Conservation (phyloP, 495 filamentous ascomycete species). For the Xylaria scruposa region DNA sequence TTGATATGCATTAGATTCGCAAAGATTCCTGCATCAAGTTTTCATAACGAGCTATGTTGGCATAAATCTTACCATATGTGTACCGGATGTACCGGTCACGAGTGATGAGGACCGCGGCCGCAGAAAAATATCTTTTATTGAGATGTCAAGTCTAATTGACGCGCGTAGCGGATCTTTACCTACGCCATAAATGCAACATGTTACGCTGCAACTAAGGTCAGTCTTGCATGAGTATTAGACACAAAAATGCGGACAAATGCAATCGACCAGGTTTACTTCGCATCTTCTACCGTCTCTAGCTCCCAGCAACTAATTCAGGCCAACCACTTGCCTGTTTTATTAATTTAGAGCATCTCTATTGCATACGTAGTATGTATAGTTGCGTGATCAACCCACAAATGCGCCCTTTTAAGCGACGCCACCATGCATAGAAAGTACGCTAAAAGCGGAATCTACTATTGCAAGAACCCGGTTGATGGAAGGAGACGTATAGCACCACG, state of each 20-base stretch:
- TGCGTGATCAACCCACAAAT: neutral
- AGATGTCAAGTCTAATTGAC: neutral
- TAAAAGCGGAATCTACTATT: constrained; percentile 8
- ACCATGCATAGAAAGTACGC: constrained; percentile 14
- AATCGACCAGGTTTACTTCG: neutral
- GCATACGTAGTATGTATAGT: constrained; percentile 1
- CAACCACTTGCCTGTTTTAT: neutral
- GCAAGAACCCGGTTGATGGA: neutral
- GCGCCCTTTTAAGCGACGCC: constrained; percentile 17
- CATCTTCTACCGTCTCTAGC: neutral
- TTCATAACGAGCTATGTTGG: neutral
- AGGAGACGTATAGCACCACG: neutral
- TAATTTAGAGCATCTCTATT: neutral
- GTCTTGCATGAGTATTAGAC: neutral
- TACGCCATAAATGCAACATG: neutral
- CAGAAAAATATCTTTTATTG: neutral
- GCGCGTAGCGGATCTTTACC: neutral
- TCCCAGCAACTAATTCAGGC: neutral
- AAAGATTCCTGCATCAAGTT: neutral
- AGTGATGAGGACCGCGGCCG: neutral
- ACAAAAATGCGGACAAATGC: neutral
- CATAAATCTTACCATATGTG: neutral
- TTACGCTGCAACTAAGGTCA: neutral
- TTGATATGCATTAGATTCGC: neutral
- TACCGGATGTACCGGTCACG: neutral